These are phyloP conservation scores for Xylaria castorea DNA, from an alignment of 495 filamentous ascomycete species.

Conservation along the genomic window DNA sequence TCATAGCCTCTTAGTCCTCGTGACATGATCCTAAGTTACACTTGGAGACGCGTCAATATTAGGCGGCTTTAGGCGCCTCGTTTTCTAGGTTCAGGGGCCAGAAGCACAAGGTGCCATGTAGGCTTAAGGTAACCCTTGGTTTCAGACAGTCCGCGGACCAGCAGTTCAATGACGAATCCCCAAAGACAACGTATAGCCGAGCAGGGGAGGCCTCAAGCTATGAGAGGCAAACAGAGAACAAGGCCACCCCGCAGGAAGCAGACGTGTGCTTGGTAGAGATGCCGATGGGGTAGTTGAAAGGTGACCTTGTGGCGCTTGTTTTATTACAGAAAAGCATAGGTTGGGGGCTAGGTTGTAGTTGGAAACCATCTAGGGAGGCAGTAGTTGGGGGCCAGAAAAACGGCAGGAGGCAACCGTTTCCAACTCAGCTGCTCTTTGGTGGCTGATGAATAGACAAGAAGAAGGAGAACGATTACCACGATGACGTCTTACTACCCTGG, in stretches of 20 bases:
- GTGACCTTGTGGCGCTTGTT: background rate
- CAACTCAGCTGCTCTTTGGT: background rate
- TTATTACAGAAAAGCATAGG: background rate
- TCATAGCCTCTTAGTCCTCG: background rate
- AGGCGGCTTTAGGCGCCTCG: background rate
- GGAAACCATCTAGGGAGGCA: background rate
- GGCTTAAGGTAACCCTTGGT: background rate
- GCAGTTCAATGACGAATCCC: background rate
- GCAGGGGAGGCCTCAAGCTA: conserved; percentile 18
- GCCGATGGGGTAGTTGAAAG: background rate
- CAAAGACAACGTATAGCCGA: background rate
- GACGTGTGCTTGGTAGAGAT: background rate
- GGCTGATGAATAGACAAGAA: conserved; percentile 18
- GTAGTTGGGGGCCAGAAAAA: conserved; percentile 18
- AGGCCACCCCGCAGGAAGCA: background rate
- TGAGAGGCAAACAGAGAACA: background rate
- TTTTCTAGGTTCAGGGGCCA: background rate
- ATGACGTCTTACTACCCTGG: background rate
- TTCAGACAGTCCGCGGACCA: background rate
- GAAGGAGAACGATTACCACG: background rate
- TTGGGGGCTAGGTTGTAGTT: conserved; percentile 8
- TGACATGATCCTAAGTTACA: background rate
- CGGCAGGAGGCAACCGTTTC: background rate
- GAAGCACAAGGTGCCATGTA: background rate
- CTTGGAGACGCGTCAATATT: background rate